Base-by-base conservation (phyloP, 208 protist genomes). In the Trypanosoma conorhini region DNA sequence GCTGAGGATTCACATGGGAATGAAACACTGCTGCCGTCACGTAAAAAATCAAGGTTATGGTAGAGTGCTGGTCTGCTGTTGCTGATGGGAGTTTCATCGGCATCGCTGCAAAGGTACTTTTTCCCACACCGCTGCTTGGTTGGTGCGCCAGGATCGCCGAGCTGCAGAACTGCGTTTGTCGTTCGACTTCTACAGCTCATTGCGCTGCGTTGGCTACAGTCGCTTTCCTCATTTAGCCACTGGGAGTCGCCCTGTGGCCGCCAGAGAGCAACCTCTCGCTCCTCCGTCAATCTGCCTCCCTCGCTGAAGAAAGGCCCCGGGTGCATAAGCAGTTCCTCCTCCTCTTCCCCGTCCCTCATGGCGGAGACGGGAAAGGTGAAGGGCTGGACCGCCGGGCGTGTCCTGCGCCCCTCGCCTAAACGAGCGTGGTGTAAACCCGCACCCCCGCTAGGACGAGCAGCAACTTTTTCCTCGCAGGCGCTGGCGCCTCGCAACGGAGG, bases 101-200 rank as follows among this genome's bases (percentile, higher is more conserved):
- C 44, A 40, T 69, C 70, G 48, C 0, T 46, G 22, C 3, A 64
- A 28, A 62, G 15, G 22, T 48, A 58, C 19, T 15, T n/a, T 35
- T 28, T 31, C 22, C 1, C 40, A n/a, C 35, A 31, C 17, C n/a
- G 4, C 13, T 55, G 24, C 52, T 75, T 75, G n/a, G 15, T 67
- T 51, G 70, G 70, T 46, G 70, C 70, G 33, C 70, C 70, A 30
- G 70, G 70, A 40, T 75, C 70, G 31, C 70, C 15, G 26, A 62
- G 19, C 5, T 67, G 48, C 38, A 54, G 19, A 13, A n/a, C 50
- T 26, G 54, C 58, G 19, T 44, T 64, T 52, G 42, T 28, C 44
- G 62, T 40, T 38, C 56, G 61, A 0, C 42, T 58, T 52, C 19
- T 7, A 64, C 55, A 67, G 42, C 70, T 64, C 24, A 31, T 58